These are phyloP conservation scores for Colletotrichum paranaense DNA, from an alignment of 2,329 filamentous ascomycete species.

Conservation along the genomic window DNA sequence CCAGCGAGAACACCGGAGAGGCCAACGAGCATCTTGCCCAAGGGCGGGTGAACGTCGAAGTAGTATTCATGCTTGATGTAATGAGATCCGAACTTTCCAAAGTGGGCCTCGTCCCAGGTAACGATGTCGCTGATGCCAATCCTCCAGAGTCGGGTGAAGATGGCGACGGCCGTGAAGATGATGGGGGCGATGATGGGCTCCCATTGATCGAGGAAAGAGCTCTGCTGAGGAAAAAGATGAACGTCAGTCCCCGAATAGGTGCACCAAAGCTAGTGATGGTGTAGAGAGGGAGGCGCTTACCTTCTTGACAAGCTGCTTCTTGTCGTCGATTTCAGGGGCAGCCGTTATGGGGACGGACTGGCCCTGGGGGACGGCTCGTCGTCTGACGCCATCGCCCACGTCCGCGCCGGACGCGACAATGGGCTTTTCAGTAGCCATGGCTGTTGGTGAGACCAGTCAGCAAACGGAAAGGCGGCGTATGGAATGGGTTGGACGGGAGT, in stretches of 20 bases:
- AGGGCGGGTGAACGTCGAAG: conserved; percentile 88
- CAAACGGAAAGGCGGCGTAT: conserved; percentile 5
- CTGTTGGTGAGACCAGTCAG: conserved; percentile 29
- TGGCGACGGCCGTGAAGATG: conserved; percentile 69
- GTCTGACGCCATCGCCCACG: conserved; percentile 65
- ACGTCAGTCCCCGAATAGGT: conserved; percentile 38
- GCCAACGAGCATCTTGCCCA: conserved; percentile 98
- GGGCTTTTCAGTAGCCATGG: conserved; percentile 67
- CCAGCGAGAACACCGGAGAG: conserved; percentile 95
- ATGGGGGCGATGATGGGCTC: conserved; percentile 71
- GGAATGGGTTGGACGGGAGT: not conserved
- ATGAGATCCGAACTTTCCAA: conserved; percentile 98
- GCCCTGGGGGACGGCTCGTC: conserved; percentile 63
- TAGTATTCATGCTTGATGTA: conserved; percentile 99
- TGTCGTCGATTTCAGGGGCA: conserved; percentile 63
- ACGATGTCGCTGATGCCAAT: conserved; percentile 76
- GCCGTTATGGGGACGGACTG: conserved; percentile 49
- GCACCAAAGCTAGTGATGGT: not conserved
- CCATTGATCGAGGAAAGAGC: conserved; percentile 72
- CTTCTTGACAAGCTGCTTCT: conserved; percentile 70
- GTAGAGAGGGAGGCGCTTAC: conserved; percentile 47
- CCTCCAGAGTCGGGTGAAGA: conserved; percentile 77
- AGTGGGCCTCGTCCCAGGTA: conserved; percentile 78
- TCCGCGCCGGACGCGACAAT: conserved; percentile 71
- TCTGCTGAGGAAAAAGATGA: conserved; percentile 48